Percentiles rank a stretch among this genome's conserved stretches.
Conservation (phyloP, 2,329 filamentous ascomycete genomes). For the Alternaria rosae region DNA sequence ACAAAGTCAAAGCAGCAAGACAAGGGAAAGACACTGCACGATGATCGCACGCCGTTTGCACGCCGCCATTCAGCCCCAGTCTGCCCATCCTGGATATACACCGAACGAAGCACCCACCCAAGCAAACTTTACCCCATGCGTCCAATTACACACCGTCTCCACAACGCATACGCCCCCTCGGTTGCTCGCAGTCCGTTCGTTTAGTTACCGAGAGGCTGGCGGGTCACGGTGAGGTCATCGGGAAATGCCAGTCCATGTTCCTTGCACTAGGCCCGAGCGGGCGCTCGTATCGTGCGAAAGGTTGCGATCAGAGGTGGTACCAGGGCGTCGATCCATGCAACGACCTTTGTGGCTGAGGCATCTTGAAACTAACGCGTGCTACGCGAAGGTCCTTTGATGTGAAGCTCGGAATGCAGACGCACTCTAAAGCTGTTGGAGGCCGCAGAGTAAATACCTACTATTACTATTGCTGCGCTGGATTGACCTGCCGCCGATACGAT, state of each 20-base stretch:
- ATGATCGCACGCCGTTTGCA: constrained; percentile 18
- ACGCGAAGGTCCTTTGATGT: background rate
- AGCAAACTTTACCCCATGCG: constrained; percentile 3
- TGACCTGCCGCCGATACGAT: constrained; percentile 1
- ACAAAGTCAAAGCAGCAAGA: background rate
- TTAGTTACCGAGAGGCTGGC: background rate
- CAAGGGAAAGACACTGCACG: constrained; percentile 8
- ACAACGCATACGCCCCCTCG: background rate
- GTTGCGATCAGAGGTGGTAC: constrained; percentile 4
- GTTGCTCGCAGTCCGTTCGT: background rate
- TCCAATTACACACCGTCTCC: constrained; percentile 6
- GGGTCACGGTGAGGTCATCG: constrained; percentile 15
- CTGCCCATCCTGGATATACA: constrained; percentile 1
- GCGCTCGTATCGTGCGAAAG: background rate
- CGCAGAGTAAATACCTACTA: background rate
- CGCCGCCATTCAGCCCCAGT: constrained; percentile 12
- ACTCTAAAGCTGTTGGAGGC: background rate
- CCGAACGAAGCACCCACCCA: constrained; percentile 1
- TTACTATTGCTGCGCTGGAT: background rate
- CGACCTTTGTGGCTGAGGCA: background rate
- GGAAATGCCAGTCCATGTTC: constrained; percentile 8
- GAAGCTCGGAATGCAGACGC: background rate
- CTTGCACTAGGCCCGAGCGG: constrained; percentile 3
- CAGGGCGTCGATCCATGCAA: background rate
- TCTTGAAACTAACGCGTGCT: background rate